Conservation (phyloP, 805 yeast species). For the Saccharomycopsis javanensis region DNA sequence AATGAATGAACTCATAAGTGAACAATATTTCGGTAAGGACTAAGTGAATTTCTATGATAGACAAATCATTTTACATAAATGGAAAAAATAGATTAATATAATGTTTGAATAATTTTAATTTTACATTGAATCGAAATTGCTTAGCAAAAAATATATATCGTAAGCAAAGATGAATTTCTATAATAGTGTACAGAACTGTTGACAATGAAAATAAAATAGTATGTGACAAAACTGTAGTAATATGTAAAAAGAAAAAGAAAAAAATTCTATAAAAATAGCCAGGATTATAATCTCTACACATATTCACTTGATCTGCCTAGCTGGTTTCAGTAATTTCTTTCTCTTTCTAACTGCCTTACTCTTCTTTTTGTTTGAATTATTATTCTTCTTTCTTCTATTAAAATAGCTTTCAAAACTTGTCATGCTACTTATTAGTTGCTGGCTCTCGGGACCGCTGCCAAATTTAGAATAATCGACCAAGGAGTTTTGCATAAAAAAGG, state of each 20-base stretch:
- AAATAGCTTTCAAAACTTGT: not conserved
- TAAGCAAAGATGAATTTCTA: too few relatives aligned
- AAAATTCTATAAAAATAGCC: not conserved
- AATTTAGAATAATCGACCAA: not conserved
- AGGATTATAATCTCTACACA: too few relatives aligned
- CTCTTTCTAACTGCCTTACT: not conserved
- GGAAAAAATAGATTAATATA: not conserved
- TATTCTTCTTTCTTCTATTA: not conserved
- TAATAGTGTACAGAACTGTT: too few relatives aligned
- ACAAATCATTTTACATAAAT: not conserved
- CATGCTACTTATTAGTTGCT: not conserved
- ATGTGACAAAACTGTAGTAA: not conserved
- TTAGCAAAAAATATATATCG: too few relatives aligned
- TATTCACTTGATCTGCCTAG: not conserved
- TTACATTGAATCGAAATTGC: too few relatives aligned
- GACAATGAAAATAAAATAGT: not conserved
- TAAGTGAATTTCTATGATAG: not conserved
- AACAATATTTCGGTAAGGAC: constrained; percentile 14
- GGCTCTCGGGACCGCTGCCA: too few relatives aligned
- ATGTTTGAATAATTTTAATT: not conserved
- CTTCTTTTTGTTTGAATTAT: not conserved
- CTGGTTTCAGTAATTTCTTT: not conserved
- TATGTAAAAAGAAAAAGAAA: too few relatives aligned
- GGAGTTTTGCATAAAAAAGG: not conserved
- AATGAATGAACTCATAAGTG: constrained; percentile 9